phyloP scores from a whole-genome alignment of 2,329 filamentous ascomycete species.

The Teratosphaeria viscida region DNA sequence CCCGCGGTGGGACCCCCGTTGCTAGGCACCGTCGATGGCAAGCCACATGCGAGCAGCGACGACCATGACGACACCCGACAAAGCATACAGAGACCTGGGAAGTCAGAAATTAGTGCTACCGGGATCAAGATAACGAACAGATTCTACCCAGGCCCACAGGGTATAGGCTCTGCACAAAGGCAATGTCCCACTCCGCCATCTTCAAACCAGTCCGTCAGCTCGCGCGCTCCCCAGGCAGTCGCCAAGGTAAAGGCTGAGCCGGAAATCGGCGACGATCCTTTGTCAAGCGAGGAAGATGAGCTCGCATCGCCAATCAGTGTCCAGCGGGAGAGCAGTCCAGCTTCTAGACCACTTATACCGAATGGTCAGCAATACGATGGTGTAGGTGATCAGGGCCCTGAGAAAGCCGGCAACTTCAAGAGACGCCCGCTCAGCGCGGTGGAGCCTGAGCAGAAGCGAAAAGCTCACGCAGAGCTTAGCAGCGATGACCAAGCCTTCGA shows the following conservation, averaged over 20 bases:
- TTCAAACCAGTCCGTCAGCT: background rate
- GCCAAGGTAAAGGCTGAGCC: slow-evolving; percentile 1
- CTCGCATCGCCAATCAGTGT: background rate
- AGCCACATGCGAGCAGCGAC: slow-evolving; percentile 26
- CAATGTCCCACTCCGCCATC: slow-evolving; percentile 3
- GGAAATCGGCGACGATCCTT: slow-evolving; percentile 7
- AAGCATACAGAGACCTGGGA: background rate
- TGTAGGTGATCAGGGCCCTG: slow-evolving; percentile 3
- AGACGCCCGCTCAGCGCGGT: background rate
- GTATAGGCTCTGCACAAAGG: background rate
- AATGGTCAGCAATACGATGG: background rate
- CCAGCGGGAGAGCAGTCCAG: background rate
- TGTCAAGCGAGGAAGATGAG: slow-evolving; percentile 8
- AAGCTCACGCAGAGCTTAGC: slow-evolving; percentile 1
- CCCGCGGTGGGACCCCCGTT: slow-evolving; percentile 7
- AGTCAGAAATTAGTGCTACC: background rate
- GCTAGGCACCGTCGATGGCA: slow-evolving; percentile 22
- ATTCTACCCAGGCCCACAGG: background rate
- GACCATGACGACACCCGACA: slow-evolving; percentile 25
- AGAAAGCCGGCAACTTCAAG: background rate
- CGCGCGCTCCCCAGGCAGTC: background rate
- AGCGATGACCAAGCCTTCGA: slow-evolving; percentile 10
- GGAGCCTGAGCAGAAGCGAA: background rate
- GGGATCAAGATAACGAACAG: background rate
- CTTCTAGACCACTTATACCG: background rate